Base-by-base conservation (phyloP, 441 rosid species). In the Geranium incanum region DNA sequence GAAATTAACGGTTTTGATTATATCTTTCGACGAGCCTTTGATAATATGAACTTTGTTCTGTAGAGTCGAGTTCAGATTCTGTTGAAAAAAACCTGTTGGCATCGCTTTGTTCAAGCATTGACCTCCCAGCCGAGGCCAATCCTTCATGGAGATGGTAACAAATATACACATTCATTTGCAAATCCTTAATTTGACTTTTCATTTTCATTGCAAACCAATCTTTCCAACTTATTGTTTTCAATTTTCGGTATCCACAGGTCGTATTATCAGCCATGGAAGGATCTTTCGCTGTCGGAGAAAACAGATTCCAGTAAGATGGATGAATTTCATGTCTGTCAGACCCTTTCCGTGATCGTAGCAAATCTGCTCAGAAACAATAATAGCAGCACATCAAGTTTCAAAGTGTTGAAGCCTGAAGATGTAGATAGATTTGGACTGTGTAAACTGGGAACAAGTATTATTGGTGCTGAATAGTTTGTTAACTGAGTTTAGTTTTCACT, bases 141-240 rank as follows among this genome's bases (percentile, higher is more conserved):
- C 87, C 93, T 33, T 74, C 77, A 67, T 92, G 97, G 99, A 88
- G 90, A 90, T 92, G 99, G 99, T 92, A 90, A 83, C 36, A 9
- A 64, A 37, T 11, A 16, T 9, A 66, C 48, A 7, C 15, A 28
- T 5, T 66, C 6, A 33, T 33, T 28, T 13, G 52, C 12, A 12
- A 45, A 45, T 43, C 50, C 50, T 43, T 48, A 48, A 5, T 48
- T 13, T 48, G 57, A 48, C 5, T 12, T 12, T 13, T 12, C 11
- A 28, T 67, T 36, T 13, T 12, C 11, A 28, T 67, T 36, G 9
- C 43, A 36, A 36, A 67, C 37, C 36, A 11, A 68, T 39, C 15
- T 23, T 2, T 12, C 9, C 45, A 6, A 65, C 43, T 21, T 18
- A 13, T 41, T 33, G 6, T 0, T 65, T 48, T 50, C 33, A 15